Evolutionary conservation across 441 rosid genomes (phyloP), one percentile per base, ranked within the genome.

Genomic region (Bruguiera hainesii): DNA sequence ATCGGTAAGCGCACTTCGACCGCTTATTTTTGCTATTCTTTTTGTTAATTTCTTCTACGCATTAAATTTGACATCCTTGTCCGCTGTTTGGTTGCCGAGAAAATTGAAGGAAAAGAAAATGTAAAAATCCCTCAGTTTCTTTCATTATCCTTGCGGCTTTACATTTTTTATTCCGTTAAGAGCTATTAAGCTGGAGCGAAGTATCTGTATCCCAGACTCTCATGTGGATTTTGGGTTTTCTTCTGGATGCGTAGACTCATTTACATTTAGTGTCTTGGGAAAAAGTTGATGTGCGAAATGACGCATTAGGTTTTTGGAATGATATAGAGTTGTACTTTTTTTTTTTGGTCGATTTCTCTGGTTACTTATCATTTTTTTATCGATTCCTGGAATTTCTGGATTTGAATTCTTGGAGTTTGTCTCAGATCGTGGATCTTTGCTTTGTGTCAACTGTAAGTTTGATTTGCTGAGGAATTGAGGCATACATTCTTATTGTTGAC

Each of bases 1-100:
- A 78, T 72, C 78, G 87, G 90, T 80, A 76, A 73, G 61, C 39
- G 29, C 66, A 28, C 49, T 29, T 60, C 25, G 75, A 48, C 51
- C 60, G 37, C 49, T 35, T 26, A 26, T 26, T 28, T 48, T 29
- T 20, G 33, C 21, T 25, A 28, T 9, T 53, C 30, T 20, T 35
- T 64, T 55, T 61, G 18, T 59, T 33, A n/a, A 48, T 29, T 42
- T 6, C 21, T 23, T 3, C 61, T 30, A 58, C 5, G 21, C 16
- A 58, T 15, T 25, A 19, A 58, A 6, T 9, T 50, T 58, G 3
- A 29, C 60, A 59, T 39, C 62, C 53, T 37, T 16, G 39, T 21
- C 23, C 21, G 7, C 58, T 16, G 57, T 64, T 67, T 65, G 58
- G 42, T 65, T 71, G 2, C 66, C 65, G 9, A 37, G 57, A 61